Evolutionary conservation across 129 eudicot species (phyloP).

Genomic region (Apium graveolens): DNA sequence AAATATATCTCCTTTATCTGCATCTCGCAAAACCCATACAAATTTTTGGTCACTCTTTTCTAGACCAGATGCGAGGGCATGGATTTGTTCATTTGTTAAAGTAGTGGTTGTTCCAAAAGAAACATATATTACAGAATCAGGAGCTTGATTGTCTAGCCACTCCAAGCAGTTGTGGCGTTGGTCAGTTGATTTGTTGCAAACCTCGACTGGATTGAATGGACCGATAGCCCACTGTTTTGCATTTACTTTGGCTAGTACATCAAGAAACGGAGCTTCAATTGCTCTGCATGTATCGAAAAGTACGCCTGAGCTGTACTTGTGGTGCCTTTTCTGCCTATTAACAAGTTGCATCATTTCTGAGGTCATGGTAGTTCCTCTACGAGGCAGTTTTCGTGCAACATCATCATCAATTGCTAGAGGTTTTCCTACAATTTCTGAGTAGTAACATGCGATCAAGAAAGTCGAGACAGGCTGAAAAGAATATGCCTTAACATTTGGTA

Average conservation of each 20-base stretch:
- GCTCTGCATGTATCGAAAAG: background rate
- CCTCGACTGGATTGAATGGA: background rate
- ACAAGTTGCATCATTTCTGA: background rate
- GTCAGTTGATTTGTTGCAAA: background rate
- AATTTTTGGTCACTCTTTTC: background rate
- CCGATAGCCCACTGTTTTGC: background rate
- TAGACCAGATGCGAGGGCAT: background rate
- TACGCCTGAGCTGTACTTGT: background rate
- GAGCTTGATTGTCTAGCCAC: background rate
- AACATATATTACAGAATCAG: constrained; percentile 1
- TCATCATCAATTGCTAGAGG: background rate
- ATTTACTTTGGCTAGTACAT: background rate
- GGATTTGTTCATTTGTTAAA: background rate
- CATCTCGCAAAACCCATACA: constrained; percentile 2
- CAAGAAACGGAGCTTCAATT: constrained; percentile 4
- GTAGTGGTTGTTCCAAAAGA: background rate
- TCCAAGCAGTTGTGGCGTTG: background rate
- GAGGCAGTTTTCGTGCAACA: background rate
- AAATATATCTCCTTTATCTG: constrained; percentile 3
- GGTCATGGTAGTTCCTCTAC: background rate
- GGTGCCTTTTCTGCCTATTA: background rate
- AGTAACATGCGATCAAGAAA: background rate
- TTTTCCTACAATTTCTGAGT: background rate
- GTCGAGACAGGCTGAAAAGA: background rate
- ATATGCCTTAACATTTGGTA: background rate